These are phyloP conservation scores for Nicotiana tabacum DNA, from an alignment of 257 asterid species.

Conservation along the genomic window DNA sequence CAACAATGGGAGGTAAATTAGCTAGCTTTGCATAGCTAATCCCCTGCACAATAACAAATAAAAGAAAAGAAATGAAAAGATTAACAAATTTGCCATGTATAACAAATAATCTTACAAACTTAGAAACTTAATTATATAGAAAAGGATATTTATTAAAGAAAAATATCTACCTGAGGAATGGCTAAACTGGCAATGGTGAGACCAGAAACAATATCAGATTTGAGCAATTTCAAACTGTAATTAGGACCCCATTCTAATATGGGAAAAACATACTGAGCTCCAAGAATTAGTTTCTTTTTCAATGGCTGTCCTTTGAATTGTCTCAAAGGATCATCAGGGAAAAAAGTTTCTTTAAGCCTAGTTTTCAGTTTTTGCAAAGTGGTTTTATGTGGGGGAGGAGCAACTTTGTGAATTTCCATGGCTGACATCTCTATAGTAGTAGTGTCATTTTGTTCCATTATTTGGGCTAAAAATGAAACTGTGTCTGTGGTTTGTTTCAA, in stretches of 20 bases:
- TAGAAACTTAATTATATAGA: too few relatives aligned
- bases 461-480: background rate
- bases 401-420: slow-evolving; percentile 64
- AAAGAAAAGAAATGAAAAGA: too few relatives aligned
- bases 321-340: slow-evolving; percentile 78
- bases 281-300: slow-evolving; percentile 43
- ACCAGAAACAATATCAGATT: slow-evolving; percentile 82
- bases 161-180: slow-evolving; percentile 59
- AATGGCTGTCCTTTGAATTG: slow-evolving; percentile 60
- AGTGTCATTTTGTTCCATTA: background rate
- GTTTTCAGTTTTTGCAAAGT: slow-evolving; percentile 41
- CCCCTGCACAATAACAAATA: slow-evolving; percentile 35
- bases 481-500: background rate
- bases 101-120: background rate
- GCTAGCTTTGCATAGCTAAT: slow-evolving; percentile 92
- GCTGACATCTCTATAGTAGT: slow-evolving; percentile 19
- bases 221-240: slow-evolving; percentile 47
- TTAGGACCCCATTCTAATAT: slow-evolving; percentile 73
- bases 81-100: background rate
- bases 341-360: slow-evolving; percentile 70
- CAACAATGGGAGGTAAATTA: slow-evolving; percentile 82
- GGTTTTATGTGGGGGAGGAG: slow-evolving; percentile 57
- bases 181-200: slow-evolving; percentile 95
- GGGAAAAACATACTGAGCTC: slow-evolving; percentile 62
- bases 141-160: too few relatives aligned